Evolutionary conservation across 2,329 filamentous ascomycete genomes (phyloP).

Genomic region (Monosporascus cannonballus): DNA sequence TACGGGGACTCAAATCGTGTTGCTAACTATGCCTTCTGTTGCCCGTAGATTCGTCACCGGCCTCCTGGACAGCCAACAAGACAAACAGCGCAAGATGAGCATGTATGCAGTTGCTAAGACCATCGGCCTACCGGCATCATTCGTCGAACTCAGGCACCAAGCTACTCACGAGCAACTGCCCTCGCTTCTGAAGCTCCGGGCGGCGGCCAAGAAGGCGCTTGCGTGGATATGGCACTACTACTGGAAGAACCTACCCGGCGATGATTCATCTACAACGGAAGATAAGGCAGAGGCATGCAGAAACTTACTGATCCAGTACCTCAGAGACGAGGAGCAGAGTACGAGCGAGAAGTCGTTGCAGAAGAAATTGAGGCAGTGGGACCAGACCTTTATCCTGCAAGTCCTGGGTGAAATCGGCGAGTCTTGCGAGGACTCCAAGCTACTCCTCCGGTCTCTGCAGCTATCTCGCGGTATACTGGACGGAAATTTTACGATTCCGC

Average conservation of each 20-base stretch:
- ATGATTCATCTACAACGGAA: slow-evolving; percentile 1
- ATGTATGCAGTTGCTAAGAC: slow-evolving; percentile 68
- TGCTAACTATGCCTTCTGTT: slow-evolving; percentile 7
- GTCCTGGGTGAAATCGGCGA: slow-evolving; percentile 33
- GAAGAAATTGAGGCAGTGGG: slow-evolving; percentile 30
- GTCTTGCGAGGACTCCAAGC: slow-evolving; percentile 34
- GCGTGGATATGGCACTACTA: slow-evolving; percentile 88
- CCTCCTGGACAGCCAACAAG: slow-evolving; percentile 67
- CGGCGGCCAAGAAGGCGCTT: slow-evolving; percentile 63
- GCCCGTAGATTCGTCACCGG: slow-evolving; percentile 67
- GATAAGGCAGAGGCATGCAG: slow-evolving; percentile 19
- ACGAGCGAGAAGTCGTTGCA: slow-evolving; percentile 15
- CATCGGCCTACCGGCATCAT: slow-evolving; percentile 65
- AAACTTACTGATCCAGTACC: slow-evolving; percentile 31
- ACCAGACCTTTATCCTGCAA: slow-evolving; percentile 29
- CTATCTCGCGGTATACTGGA: slow-evolving; percentile 36
- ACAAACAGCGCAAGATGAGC: slow-evolving; percentile 59
- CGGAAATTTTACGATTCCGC: slow-evolving; percentile 10
- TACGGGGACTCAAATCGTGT: background rate
- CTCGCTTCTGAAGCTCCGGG: slow-evolving; percentile 64
- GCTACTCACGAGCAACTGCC: slow-evolving; percentile 86
- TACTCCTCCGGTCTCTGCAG: slow-evolving; percentile 38
- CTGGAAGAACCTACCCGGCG: slow-evolving; percentile 52
- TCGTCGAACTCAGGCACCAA: slow-evolving; percentile 85
- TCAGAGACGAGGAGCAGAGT: slow-evolving; percentile 25